Evolutionary conservation across 345 rosid genomes (phyloP), one percentile per base, ranked within the genome.

Genomic region (Linum trigynum): DNA sequence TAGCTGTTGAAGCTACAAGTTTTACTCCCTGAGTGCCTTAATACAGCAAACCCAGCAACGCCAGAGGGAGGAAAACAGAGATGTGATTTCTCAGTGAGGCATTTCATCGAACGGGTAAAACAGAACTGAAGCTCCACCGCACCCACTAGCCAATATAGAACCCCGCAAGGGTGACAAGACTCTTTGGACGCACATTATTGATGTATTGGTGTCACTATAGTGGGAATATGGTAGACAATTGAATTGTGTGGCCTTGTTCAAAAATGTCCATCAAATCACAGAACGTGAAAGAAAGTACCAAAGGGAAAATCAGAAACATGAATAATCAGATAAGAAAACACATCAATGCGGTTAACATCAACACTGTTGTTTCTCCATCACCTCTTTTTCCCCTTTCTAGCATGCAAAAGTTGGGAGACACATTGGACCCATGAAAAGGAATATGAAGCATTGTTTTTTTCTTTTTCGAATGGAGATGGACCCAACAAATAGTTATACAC

Each of bases 371-470:
- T 62, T 14, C 23, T 14, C 10, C 36, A 16, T 36, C 58, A 16
- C 57, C 2, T 41, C 32, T 55, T 71, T 15, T 36, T n/a, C 5
- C 9, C 36, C 14, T 17, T 2, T 59, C 43, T 37, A 63, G 35
- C 2, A n/a, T 38, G 11, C 38, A 38, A 15, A 36, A 38, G 50
- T 5, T 6, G 32, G 9, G 9, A 45, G 45, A 68, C 45, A 58
- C 10, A 65, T 65, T 48, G 84, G 84, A 65, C 80, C 84, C 80
- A 71, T 69, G 78, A 70, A 70, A 62, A 73, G 76, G 71, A 76
- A 66, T 23, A 50, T 67, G 68, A 60, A 48, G 62, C 78, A 17
- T 17, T 4, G 7, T 0, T 8, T 36, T 17, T 36, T 17, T 16
- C 17, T 36, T 16, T 2, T 6, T 57, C 59, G 61, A 77, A 68